These are phyloP conservation scores for Salix viminalis DNA, from an alignment of 345 rosid genomes.

Conservation along the genomic window DNA sequence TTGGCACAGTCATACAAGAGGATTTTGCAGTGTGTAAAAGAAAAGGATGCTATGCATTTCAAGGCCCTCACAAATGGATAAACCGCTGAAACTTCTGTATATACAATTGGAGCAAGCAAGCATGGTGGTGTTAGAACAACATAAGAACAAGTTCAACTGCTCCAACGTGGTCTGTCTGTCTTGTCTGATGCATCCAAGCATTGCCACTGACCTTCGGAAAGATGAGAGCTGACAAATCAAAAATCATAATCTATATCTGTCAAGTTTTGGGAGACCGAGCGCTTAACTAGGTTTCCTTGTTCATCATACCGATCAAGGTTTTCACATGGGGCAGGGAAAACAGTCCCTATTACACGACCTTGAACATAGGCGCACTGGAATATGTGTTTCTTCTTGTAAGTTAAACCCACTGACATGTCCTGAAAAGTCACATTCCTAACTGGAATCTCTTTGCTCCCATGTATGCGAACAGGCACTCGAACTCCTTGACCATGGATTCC, in stretches of 20 bases:
- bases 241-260: slow-evolving; percentile 87
- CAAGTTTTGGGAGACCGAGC: slow-evolving; percentile 55
- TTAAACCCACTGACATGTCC: slow-evolving; percentile 85
- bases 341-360: slow-evolving; percentile 79
- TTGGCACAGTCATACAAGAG: too few species aligned
- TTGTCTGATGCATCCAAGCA: slow-evolving; percentile 6
- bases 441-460: slow-evolving; percentile 85
- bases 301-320: slow-evolving; percentile 86
- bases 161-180: slow-evolving; percentile 9
- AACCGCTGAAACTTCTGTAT: slow-evolving; percentile 15
- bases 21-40: too few species aligned
- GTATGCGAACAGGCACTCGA: slow-evolving; percentile 90
- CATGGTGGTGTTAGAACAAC: not conserved
- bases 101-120: slow-evolving; percentile 16
- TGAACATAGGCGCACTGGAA: slow-evolving; percentile 87
- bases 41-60: not conserved
- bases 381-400: slow-evolving; percentile 88
- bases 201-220: slow-evolving; percentile 4
- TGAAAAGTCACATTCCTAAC: slow-evolving; percentile 69
- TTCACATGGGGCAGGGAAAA: slow-evolving; percentile 88
- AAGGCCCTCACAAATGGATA: slow-evolving; percentile 7
- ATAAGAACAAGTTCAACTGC: slow-evolving; percentile 4
- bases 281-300: slow-evolving; percentile 56
- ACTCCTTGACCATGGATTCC: slow-evolving; percentile 90
- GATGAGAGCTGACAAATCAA: slow-evolving; percentile 20